Evolutionary conservation across 768 basidiomycete species (phyloP).

Genomic region (Suillus subaureus): DNA sequence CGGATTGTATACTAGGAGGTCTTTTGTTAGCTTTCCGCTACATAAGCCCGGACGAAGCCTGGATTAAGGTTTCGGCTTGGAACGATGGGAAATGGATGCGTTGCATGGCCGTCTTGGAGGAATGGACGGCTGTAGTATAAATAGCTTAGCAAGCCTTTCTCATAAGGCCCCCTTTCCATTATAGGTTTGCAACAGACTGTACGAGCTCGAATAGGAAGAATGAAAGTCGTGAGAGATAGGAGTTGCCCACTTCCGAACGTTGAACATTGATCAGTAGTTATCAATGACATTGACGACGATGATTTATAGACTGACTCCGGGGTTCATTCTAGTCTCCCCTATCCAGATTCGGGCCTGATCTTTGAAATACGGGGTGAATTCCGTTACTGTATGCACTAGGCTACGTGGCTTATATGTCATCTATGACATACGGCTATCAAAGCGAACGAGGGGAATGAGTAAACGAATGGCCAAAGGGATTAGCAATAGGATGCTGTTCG

Average conservation of each 20-base stretch:
- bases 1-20: constrained; percentile 31
- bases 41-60: constrained; percentile 30
- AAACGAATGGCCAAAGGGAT: neutral
- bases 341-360: neutral
- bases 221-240: neutral
- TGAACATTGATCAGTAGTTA: neutral
- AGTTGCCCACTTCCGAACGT: neutral
- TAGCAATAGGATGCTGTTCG: neutral
- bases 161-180: neutral
- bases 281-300: neutral
- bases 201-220: neutral
- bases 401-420: neutral
- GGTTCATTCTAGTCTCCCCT: neutral
- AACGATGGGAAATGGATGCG: constrained; percentile 31
- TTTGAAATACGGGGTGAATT: neutral
- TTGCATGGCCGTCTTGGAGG: constrained; percentile 22
- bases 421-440: neutral
- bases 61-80: constrained; percentile 26
- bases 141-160: neutral
- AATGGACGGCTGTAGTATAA: constrained; percentile 17
- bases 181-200: neutral
- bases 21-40: constrained; percentile 25
- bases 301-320: too few relatives aligned
- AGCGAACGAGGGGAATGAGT: neutral
- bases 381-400: neutral